Conservation (phyloP, 2,329 filamentous ascomycete genomes). For the Pseudopyricularia javanii region DNA sequence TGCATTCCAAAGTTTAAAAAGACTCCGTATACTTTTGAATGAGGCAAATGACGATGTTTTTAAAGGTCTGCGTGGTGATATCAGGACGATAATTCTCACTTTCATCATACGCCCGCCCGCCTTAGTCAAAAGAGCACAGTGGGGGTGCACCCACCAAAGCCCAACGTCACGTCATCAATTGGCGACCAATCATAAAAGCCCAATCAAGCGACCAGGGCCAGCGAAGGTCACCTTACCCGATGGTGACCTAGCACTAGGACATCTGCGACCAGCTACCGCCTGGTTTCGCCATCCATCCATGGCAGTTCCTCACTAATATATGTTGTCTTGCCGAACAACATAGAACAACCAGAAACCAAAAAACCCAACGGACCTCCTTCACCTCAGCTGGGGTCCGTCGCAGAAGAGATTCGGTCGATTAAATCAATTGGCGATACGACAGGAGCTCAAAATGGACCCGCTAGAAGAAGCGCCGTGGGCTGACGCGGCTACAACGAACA, state of each 20-base stretch:
- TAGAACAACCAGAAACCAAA: neutral
- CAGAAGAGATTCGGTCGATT: neutral
- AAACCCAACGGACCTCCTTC: neutral
- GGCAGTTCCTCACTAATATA: neutral
- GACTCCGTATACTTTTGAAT: too few species aligned
- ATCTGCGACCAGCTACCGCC: neutral
- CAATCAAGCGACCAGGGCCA: neutral
- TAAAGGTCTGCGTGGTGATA: too few species aligned
- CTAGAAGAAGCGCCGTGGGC: conserved; percentile 43
- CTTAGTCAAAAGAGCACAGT: too few species aligned
- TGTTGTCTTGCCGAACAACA: neutral
- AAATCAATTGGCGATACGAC: neutral
- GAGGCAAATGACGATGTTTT: too few species aligned
- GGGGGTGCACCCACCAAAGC: neutral
- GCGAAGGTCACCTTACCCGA: neutral
- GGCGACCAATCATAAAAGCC: neutral
- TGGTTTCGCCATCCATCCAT: too few species aligned
- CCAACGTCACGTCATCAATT: neutral
- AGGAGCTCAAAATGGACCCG: conserved; percentile 25
- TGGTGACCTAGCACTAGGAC: too few species aligned
- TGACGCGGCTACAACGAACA: conserved; percentile 22
- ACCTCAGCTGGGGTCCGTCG: neutral
- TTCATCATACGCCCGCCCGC: too few species aligned
- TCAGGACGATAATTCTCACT: too few species aligned
- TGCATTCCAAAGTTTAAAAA: too few species aligned